A percentile compares a stretch with the other conserved stretches of the same genome.
phyloP scores from a whole-genome alignment of 169 alveolate species.

The Theileria parva region DNA sequence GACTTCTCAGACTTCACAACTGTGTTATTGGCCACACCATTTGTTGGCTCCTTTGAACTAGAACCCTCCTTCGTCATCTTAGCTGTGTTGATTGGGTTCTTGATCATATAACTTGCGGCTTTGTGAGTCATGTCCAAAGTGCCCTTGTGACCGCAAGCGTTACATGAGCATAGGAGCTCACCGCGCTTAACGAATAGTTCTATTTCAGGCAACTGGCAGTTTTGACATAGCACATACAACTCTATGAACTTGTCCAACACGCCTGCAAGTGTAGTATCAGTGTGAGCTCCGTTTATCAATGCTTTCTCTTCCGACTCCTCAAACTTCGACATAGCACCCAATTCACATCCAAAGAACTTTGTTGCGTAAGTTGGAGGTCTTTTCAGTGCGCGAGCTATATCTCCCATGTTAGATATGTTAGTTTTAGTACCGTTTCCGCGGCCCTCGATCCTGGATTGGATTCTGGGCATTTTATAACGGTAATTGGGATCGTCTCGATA shows the following conservation, averaged over 20 bases:
- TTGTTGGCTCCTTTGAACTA: conserved; percentile 44
- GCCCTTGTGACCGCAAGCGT: conserved; percentile 96
- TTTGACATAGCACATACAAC: conserved; percentile 96
- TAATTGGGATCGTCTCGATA: conserved; percentile 93
- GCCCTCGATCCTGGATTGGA: conserved; percentile 91
- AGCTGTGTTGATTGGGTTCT: conserved; percentile 82
- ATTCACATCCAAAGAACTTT: conserved; percentile 91
- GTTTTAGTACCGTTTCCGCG: conserved; percentile 97
- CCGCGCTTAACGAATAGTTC: conserved; percentile 90
- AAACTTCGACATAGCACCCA: conserved; percentile 94
- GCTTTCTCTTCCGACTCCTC: conserved; percentile 92
- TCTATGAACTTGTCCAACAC: conserved; percentile 96
- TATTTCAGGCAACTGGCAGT: conserved; percentile 97
- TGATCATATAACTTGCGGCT: conserved; percentile 92
- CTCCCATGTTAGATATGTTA: conserved; percentile 94
- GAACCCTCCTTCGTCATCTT: conserved; percentile 43
- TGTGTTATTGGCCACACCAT: conserved; percentile 11
- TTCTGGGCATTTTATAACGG: conserved; percentile 95
- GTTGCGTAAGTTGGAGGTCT: conserved; percentile 91
- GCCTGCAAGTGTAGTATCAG: conserved; percentile 88
- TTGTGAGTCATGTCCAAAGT: conserved; percentile 93
- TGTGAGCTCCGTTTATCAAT: conserved; percentile 93
- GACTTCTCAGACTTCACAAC: conserved; percentile 1
- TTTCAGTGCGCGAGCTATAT: conserved; percentile 92
- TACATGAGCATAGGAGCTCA: conserved; percentile 87